Base-by-base conservation (phyloP, 2,329 filamentous ascomycete species). In the Coniochaeta hoffmannii region DNA sequence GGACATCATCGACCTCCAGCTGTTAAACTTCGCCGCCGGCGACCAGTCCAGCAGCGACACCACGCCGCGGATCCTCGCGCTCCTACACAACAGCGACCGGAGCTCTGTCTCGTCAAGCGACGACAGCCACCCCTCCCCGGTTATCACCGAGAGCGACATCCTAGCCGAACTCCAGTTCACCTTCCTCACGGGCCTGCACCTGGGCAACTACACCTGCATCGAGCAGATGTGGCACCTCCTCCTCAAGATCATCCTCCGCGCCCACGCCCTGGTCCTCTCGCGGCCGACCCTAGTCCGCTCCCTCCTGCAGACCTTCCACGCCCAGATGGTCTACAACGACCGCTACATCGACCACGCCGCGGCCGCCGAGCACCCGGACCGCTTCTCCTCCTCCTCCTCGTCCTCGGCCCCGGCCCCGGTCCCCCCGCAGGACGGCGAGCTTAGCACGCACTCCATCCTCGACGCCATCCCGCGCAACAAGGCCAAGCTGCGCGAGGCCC, bases 171-270 rank as follows among this genome's bases (percentile, higher is more conserved):
- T 86, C 1, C 83, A 86, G 60, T 79, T 86, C 64, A 75, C 76
- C 41, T 86, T 79, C 61, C 62, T 86, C 4, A 77, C 77, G 0
- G 82, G 82, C 35, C 75, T 79, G 64, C 74, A 81, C 55, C 74
- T 86, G 1, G 77, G 78, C 38, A 86, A 84, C 64, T 69, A 79
- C 41, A 73, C 79, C 9, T 86, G 82, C 60, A 70, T 84, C 44
- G 80, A 83, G 58, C 82, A 86, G 58, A 86, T 82, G 83, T 81
- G 76, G 72, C 74, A 82, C 61, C 73, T 83, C 58, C 65, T 78
- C 3, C 72, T 79, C 36, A 75, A 72, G 50, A 63, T 83, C 32
- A 62, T 83, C 11, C 73, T 86, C 50, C 75, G 76, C 26, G 76
- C 80, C 1, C 75, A 77, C 62, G 59, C 62, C 10, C 74, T 86